phyloP scores from a whole-genome alignment of 768 basidiomycete genomes.

The Coprinellus aureogranulatus region DNA sequence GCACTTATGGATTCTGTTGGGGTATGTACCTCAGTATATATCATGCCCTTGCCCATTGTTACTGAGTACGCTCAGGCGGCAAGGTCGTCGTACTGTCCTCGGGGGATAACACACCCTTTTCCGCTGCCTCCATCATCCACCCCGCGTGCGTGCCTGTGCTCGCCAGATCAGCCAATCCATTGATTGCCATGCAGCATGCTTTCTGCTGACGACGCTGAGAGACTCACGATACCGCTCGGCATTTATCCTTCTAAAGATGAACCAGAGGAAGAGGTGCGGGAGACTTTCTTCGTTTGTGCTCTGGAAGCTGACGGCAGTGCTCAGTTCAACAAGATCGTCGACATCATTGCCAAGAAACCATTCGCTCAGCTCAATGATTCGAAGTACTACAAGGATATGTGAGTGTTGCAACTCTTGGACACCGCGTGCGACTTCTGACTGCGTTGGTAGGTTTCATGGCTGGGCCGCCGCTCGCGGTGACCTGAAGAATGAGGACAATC shows the following conservation, averaged over 20 bases:
- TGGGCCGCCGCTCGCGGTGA: slow-evolving; percentile 64
- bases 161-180: background rate
- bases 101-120: slow-evolving; percentile 40
- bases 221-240: slow-evolving; percentile 50
- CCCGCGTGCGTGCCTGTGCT: slow-evolving; percentile 48
- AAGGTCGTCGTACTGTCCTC: slow-evolving; percentile 47
- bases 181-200: slow-evolving; percentile 41
- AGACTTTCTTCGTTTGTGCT: background rate
- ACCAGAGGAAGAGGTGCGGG: slow-evolving; percentile 49
- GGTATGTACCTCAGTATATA: slow-evolving; percentile 23
- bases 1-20: slow-evolving; percentile 60
- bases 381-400: slow-evolving; percentile 51
- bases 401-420: slow-evolving; percentile 6
- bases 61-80: slow-evolving; percentile 33
- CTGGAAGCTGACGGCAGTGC: background rate
- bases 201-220: slow-evolving; percentile 46
- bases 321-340: slow-evolving; percentile 50
- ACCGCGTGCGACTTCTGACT: background rate
- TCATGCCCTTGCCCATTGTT: background rate
- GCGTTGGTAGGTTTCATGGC: slow-evolving; percentile 51
- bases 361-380: slow-evolving; percentile 48
- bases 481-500: slow-evolving; percentile 54
- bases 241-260: slow-evolving; percentile 62
- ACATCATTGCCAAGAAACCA: slow-evolving; percentile 46
- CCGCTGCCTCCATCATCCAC: slow-evolving; percentile 50